Percentiles rank a stretch among this genome's conserved stretches.
These are phyloP conservation scores for Lagenidium giganteum DNA, from an alignment of 352 stramenopile genomes.

Conservation along the genomic window DNA sequence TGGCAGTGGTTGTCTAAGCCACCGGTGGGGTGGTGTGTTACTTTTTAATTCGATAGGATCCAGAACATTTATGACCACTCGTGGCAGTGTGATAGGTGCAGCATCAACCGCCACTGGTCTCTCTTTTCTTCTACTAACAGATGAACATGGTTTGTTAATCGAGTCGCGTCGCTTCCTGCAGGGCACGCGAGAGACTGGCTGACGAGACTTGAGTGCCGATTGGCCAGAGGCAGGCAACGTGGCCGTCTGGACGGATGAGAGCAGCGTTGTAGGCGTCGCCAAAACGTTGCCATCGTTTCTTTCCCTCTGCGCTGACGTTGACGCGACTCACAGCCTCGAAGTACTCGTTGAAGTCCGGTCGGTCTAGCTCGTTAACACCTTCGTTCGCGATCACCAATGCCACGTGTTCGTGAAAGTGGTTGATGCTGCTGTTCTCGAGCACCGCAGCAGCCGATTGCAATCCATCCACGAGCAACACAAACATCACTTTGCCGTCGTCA, in stretches of 20 bases:
- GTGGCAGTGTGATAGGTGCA: background rate
- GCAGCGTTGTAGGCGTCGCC: slow-evolving; percentile 22
- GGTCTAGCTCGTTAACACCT: background rate
- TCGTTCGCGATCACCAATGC: slow-evolving; percentile 2
- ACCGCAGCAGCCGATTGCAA: slow-evolving; percentile 10
- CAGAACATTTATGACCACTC: background rate
- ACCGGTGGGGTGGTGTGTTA: background rate
- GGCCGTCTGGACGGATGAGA: slow-evolving; percentile 77
- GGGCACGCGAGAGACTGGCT: too few relatives aligned
- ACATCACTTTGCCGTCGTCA: slow-evolving; percentile 28
- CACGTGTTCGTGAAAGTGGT: slow-evolving; percentile 6
- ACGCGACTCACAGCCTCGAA: background rate
- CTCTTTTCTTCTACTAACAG: background rate
- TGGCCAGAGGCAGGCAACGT: slow-evolving; percentile 63
- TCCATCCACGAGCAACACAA: slow-evolving; percentile 45
- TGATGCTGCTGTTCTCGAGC: background rate
- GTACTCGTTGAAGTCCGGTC: background rate
- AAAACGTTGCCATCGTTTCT: slow-evolving; percentile 39
- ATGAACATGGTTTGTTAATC: slow-evolving; percentile 7
- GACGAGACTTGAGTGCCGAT: too few relatives aligned
- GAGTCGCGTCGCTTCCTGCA: too few relatives aligned
- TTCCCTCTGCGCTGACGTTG: slow-evolving; percentile 7
- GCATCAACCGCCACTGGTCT: too few relatives aligned
- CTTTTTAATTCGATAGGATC: background rate
- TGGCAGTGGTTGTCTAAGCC: too few relatives aligned